Percentiles rank a stretch among this genome's conserved stretches.
Conservation (phyloP, 2,329 filamentous ascomycete genomes). For the Aspergillus fumigatus region DNA sequence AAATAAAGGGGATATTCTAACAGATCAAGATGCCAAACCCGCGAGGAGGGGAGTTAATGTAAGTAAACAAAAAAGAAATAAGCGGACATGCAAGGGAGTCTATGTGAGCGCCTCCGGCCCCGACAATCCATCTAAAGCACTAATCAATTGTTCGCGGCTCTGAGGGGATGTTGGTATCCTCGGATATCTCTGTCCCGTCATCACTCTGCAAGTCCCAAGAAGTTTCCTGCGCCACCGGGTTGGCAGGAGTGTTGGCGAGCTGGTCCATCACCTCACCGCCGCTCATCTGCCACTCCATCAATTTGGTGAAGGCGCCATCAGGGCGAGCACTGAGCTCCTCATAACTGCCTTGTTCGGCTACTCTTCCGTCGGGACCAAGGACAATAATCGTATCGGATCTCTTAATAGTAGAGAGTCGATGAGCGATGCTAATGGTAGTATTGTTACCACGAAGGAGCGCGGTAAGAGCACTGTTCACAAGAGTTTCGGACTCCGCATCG, state of each 20-base stretch:
- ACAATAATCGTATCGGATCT: constrained; percentile 92
- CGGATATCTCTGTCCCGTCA: constrained; percentile 29
- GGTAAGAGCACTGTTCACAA: constrained; percentile 86
- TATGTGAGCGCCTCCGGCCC: not conserved
- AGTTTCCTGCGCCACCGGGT: constrained; percentile 46
- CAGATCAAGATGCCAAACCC: not conserved
- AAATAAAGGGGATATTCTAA: not conserved
- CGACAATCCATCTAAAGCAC: not conserved
- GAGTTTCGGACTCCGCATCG: constrained; percentile 92
- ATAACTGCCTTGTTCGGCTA: constrained; percentile 88
- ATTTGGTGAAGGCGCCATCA: constrained; percentile 80
- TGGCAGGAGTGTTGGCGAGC: constrained; percentile 19
- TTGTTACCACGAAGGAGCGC: constrained; percentile 79
- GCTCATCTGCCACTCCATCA: constrained; percentile 99
- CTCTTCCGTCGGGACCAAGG: constrained; percentile 76
- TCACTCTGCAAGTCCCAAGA: constrained; percentile 45
- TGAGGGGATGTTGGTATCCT: constrained; percentile 17
- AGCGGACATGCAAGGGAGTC: not conserved
- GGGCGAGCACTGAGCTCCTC: constrained; percentile 66
- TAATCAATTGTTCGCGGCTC: constrained; percentile 2
- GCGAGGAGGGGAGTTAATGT: not conserved
- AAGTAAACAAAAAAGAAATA: constrained; percentile 2
- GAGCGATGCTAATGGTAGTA: constrained; percentile 96
- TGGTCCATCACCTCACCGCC: constrained; percentile 59
- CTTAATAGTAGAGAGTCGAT: constrained; percentile 94